Conservation (phyloP, 116 monocot genomes). For the Papilionanthe hybrid region DNA sequence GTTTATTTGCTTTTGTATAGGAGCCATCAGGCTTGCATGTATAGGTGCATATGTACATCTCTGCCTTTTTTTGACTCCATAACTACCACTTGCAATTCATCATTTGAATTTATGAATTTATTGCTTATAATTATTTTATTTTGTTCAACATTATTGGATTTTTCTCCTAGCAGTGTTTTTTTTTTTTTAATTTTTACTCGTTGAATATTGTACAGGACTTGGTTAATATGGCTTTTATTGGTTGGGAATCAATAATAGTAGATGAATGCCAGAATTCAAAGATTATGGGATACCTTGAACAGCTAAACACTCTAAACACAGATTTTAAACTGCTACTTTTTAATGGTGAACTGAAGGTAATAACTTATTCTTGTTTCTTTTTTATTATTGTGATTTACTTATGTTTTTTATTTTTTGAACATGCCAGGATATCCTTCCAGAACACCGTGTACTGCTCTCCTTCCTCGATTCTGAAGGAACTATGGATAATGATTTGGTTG, state of each 20-base stretch:
- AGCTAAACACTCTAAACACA: slow-evolving; percentile 37
- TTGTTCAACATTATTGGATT: not conserved
- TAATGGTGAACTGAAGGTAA: slow-evolving; percentile 63
- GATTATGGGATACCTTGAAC: slow-evolving; percentile 44
- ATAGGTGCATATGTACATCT: not conserved
- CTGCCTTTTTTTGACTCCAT: not conserved
- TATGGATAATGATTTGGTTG: slow-evolving; percentile 13
- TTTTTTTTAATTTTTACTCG: not conserved
- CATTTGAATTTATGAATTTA: not conserved
- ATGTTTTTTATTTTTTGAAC: slow-evolving; percentile 4
- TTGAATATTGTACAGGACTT: slow-evolving; percentile 45
- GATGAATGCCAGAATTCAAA: slow-evolving; percentile 61
- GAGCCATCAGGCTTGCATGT: not conserved
- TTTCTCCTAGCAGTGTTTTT: not conserved
- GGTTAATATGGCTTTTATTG: slow-evolving; percentile 34
- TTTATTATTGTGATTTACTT: not conserved
- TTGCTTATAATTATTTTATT: not conserved
- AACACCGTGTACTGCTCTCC: slow-evolving; percentile 44
- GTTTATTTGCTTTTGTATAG: not conserved
- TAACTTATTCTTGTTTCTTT: slow-evolving; percentile 1
- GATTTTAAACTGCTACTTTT: slow-evolving; percentile 62
- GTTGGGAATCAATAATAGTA: slow-evolving; percentile 69
- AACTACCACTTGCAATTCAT: not conserved
- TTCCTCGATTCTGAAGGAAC: slow-evolving; percentile 46
- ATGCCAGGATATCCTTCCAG: slow-evolving; percentile 56